Evolutionary conservation across 1,284 basidiomycete species (phyloP), one percentile per base, ranked within the genome.

Genomic region (Ganoderma lucidum): DNA sequence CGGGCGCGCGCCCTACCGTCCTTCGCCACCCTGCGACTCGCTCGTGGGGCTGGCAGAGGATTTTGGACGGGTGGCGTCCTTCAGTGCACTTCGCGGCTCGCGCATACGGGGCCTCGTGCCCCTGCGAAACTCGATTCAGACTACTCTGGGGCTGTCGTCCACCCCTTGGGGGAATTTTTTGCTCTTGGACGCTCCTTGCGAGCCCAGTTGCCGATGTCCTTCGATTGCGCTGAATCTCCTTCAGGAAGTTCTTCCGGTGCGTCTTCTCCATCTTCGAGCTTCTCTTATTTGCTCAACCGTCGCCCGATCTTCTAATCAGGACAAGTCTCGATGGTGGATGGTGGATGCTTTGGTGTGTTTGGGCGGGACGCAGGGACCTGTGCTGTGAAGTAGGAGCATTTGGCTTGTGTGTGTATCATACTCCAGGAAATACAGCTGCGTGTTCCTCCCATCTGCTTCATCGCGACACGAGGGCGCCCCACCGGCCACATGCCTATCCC

Each of bases 91-190:
- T 86, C 78, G 84, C 82, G 81, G 85, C 83, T 82, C 83, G 76
- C 72, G 75, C 48, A 67, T 68, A 63, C 23, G 71, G 70, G 70
- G 72, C 68, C 68, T 68, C 74, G 72, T 23, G 63, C 73, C 71
- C 69, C 71, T 70, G 75, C 75, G 83, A 78, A 85, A 87, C 86
- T 86, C 83, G 84, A 86, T 83, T 86, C 85, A 85, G 85, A 86
- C 85, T 87, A 85, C 81, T 87, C 84, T 85, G 77, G 80, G 79
- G 75, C 82, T 86, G 83, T 83, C 78, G 78, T 70, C 68, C 55
- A 42, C 35, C 39, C 60, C 45, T 64, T 65, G 67, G 35, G 67
- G 35, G 53, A 74, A 75, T 75, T 78, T 79, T 79, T 79, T 73
- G 17, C 53, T 28, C 62, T 15, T 39, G 41, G 66, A 59, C 63